These are phyloP conservation scores for Erythrophleum ivorense DNA, from an alignment of 331 rosid species.

Conservation along the genomic window DNA sequence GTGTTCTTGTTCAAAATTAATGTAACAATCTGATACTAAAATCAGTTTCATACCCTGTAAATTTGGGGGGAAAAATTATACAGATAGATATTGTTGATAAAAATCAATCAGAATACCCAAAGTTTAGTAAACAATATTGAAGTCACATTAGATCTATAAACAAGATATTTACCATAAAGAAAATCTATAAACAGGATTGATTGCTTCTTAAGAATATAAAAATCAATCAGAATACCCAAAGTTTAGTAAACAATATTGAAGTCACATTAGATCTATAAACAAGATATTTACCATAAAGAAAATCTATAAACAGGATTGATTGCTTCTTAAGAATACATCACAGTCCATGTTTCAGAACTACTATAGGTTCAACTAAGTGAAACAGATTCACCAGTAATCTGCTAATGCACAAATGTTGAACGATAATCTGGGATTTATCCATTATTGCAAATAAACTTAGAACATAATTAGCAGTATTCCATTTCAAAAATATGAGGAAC, in stretches of 20 bases:
- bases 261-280: constrained; percentile 23
- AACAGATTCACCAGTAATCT: not conserved
- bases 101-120: not conserved
- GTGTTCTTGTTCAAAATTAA: constrained; percentile 84
- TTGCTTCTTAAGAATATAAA: no score
- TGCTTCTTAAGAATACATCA: constrained; percentile 9
- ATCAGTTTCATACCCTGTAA: constrained; percentile 77
- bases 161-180: no score
- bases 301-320: constrained; percentile 23
- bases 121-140: no score
- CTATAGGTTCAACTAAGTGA: not conserved
- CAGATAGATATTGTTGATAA: constrained; percentile 24
- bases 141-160: no score
- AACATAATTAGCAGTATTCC: not conserved
- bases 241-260: constrained; percentile 1
- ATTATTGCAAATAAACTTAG: not conserved
- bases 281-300: constrained; percentile 5
- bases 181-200: no score
- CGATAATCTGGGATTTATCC: not conserved
- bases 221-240: not conserved
- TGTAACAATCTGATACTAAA: constrained; percentile 87
- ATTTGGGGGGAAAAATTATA: not conserved
- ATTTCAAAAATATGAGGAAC: not conserved
- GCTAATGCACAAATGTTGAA: not conserved
- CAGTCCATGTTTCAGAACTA: constrained; percentile 20